Evolutionary conservation across 2,329 filamentous ascomycete species (phyloP), one percentile per base, ranked within the genome.

Genomic region (Colletotrichum siamense): DNA sequence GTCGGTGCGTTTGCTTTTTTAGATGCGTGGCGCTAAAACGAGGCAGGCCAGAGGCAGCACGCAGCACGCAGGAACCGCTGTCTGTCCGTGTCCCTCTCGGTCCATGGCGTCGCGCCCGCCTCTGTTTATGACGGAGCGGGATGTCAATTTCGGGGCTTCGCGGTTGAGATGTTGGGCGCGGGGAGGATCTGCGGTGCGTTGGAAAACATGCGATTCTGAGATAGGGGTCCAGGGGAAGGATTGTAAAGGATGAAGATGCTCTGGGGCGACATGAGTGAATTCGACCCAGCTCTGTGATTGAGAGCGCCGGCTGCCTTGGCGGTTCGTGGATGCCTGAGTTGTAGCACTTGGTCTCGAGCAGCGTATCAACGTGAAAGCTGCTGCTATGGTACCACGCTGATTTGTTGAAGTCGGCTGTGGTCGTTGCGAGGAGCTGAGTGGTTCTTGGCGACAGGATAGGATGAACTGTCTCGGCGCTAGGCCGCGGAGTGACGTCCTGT

Each of bases 51-150:
- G 44, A 52, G 44, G 44, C 44, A 52, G 44, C 44, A 13, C n/a
- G 44, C 44, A 44, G 39, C 39, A 52, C 44, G 52, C 28, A 44
- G 28, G 30, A 63, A 36, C 68, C 62, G 52, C 72, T 72, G 72
- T 72, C 72, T 32, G 68, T 62, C 72, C 72, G 62, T 72, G 68
- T 72, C 49, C 44, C 44, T 66, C 52, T 67, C 62, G 71, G 71
- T 26, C 18, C 57, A 57, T 64, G 71, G 71, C 24, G 39, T 44
- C 36, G 36, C 39, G 28, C n/a, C 44, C 44, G 44, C 32, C 34
- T 30, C 10, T 44, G 28, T 61, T 34, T 18, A 28, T 36, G 26
- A 49, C 13, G 34, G 32, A 34, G 49, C 32, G 67, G 32, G 9
- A 39, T 26, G 57, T 70, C 55, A 64, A 65, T 44, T 4, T 59